Evolutionary conservation across 257 asterid species (phyloP).

Genomic region (Cruciata laevipes): DNA sequence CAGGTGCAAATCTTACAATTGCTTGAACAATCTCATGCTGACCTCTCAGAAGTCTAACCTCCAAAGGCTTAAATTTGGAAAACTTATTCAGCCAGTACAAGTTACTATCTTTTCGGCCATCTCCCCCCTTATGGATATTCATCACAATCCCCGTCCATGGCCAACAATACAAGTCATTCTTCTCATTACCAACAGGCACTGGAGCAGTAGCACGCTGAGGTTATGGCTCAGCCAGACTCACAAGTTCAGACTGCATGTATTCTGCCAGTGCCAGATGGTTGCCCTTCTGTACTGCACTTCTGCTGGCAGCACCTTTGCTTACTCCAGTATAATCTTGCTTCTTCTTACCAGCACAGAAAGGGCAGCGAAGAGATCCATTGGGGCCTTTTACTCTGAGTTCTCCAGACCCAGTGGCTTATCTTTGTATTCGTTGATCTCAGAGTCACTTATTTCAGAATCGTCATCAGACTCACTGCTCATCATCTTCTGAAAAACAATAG

Average conservation of each 20-base stretch:
- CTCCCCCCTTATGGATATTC: constrained; percentile 36
- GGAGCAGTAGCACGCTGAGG: constrained; percentile 11
- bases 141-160: constrained; percentile 77
- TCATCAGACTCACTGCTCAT: constrained; percentile 48
- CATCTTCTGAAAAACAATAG: not conserved
- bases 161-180: constrained; percentile 58
- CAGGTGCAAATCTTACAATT: too few relatives aligned
- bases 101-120: constrained; percentile 19
- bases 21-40: too few relatives aligned
- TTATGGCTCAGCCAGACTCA: too few relatives aligned
- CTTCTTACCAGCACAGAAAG: constrained; percentile 11
- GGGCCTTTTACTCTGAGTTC: constrained; percentile 68
- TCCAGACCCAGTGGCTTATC: constrained; percentile 72
- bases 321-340: too few relatives aligned
- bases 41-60: constrained; percentile 40
- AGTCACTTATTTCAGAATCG: constrained; percentile 75
- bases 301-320: too few relatives aligned
- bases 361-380: constrained; percentile 76
- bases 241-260: too few relatives aligned
- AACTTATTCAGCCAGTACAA: constrained; percentile 41
- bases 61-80: constrained; percentile 40
- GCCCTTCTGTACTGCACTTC: too few relatives aligned
- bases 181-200: constrained; percentile 28
- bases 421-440: constrained; percentile 70
- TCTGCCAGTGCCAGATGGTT: too few relatives aligned